Base-by-base conservation (phyloP, 2,329 filamentous ascomycete species). In the Pseudocercospora pini-densiflorae region DNA sequence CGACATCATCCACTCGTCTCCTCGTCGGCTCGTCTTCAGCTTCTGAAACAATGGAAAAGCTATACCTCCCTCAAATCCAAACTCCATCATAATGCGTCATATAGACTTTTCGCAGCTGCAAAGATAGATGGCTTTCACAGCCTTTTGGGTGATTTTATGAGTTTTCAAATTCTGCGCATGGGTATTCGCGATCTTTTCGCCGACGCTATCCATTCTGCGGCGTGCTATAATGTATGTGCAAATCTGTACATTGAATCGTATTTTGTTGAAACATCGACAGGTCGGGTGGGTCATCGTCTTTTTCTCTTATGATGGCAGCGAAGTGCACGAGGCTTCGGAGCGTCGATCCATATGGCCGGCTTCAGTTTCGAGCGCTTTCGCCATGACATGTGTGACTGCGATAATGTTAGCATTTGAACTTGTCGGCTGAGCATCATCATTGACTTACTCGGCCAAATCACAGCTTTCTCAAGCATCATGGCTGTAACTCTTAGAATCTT, bases 371-470 rank as follows among this genome's bases (percentile, higher is more conserved):
- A 90, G 81, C 29, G 88, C 88, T 67, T 86, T 86, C 59, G 87
- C 87, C 86, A 90, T 90, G 59, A 90, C 83, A 77, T 88, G 88
- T n/a, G 88, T 90, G 53, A 90, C 88, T 89, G 71, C 21, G 51
- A 19, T 40, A 14, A 51, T 19, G 66, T 72, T 54, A 70, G 69
- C 47, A 53, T 43, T 49, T 21, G 12, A 6, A 45, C 53, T 31
- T 10, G 31, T 66, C 64, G 72, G 80, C 74, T 66, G 74, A 24
- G 4, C 9, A 45, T 36, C 5, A 10, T 58, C 9, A 8, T 31
- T 40, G 45, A 82, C 89, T 84, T 82, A 94, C 92, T 90, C 78
- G 94, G 94, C 94, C 95, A 99, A 29, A 97, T 92, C 70, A 92
- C 91, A 69, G 92, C 91, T 80, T 93, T 93, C 72, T 94, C 91